Evolutionary conservation across 768 basidiomycete species (phyloP).

Genomic region (Clitopilus hobsonii): DNA sequence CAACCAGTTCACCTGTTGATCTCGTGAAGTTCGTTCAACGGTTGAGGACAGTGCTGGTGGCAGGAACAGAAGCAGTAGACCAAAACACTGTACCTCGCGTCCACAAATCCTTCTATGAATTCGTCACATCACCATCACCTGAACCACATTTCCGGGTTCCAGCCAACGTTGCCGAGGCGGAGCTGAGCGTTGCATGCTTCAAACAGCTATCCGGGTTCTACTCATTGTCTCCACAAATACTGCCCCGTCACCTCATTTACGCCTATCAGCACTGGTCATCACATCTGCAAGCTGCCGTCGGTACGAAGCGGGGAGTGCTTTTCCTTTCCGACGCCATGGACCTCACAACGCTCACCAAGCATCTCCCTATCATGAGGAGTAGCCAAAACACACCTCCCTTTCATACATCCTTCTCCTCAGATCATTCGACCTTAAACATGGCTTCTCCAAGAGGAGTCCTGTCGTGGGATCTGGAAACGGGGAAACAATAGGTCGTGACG

Average conservation of each 20-base stretch:
- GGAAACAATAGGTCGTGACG: too few species aligned
- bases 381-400: too few species aligned
- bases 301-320: too few species aligned
- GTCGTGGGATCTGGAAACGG: too few species aligned
- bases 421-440: too few species aligned
- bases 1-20: constrained; percentile 5
- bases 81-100: constrained; percentile 9
- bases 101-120: constrained; percentile 11
- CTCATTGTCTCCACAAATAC: background rate
- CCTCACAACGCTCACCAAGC: too few species aligned
- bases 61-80: constrained; percentile 7
- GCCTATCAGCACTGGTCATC: background rate
- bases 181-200: background rate
- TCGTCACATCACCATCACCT: background rate
- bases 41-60: constrained; percentile 10
- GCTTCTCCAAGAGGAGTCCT: too few species aligned
- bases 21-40: constrained; percentile 9
- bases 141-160: background rate
- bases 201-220: background rate
- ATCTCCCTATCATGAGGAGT: too few species aligned
- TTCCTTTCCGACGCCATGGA: too few species aligned
- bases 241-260: background rate
- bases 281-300: background rate
- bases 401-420: too few species aligned
- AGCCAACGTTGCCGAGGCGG: background rate